Conservation (phyloP, 2,329 filamentous ascomycete species). For the Aspergillus fumigatiaffinis region DNA sequence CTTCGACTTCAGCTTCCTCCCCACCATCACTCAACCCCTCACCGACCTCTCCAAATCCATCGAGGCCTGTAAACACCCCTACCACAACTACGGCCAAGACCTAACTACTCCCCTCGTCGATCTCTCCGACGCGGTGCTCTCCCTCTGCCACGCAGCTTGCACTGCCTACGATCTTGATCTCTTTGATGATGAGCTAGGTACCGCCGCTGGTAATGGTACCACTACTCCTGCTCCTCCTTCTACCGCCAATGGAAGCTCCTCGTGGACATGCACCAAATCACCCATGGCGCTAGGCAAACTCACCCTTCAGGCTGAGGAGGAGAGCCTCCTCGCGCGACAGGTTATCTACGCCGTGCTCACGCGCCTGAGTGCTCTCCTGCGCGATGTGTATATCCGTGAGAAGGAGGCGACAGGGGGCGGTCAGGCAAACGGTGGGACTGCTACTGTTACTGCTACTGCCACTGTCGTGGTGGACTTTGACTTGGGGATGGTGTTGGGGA, state of each 20-base stretch:
- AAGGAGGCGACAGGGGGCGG: neutral
- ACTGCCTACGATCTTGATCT: neutral
- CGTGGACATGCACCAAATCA: constrained; percentile 1
- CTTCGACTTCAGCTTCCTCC: constrained; percentile 2
- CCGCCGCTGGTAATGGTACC: neutral
- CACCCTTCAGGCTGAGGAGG: constrained; percentile 1
- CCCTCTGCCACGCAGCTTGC: constrained; percentile 2
- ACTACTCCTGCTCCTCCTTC: too few species aligned
- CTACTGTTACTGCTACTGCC: neutral
- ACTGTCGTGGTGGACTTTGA: too few species aligned
- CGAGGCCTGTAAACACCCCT: neutral
- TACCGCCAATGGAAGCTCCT: neutral
- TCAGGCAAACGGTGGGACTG: neutral
- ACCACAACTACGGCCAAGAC: neutral
- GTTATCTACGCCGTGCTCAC: neutral
- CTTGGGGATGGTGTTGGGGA: too few species aligned
- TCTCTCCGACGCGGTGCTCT: neutral
- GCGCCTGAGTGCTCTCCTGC: constrained; percentile 1
- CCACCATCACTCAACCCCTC: constrained; percentile 1
- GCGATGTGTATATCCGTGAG: neutral
- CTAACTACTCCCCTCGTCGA: neutral
- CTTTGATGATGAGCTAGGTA: neutral
- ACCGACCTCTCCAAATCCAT: constrained; percentile 1
- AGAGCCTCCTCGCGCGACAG: constrained; percentile 2
- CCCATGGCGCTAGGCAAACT: constrained; percentile 1